Evolutionary conservation across 179 eudicot genomes (phyloP).

Genomic region (Pouteria campechiana): DNA sequence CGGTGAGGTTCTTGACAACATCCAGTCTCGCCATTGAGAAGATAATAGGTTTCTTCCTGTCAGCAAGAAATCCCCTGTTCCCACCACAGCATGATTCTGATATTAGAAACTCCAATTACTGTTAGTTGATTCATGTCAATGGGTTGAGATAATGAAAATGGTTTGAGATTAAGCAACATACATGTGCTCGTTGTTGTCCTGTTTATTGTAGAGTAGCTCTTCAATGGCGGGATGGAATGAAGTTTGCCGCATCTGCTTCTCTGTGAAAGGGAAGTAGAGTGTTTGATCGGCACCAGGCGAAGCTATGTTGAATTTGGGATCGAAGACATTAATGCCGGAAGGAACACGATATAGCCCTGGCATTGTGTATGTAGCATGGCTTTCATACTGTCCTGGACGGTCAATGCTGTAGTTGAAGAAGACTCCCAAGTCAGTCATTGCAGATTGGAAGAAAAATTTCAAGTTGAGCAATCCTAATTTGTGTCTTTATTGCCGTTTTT

Average conservation of each 20-base stretch:
- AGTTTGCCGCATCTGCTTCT: slow-evolving; percentile 44
- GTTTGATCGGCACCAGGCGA: slow-evolving; percentile 85
- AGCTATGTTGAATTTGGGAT: slow-evolving; percentile 85
- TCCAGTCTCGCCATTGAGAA: slow-evolving; percentile 93
- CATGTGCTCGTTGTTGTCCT: slow-evolving; percentile 67
- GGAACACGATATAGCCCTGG: slow-evolving; percentile 75
- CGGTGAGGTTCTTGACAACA: slow-evolving; percentile 67
- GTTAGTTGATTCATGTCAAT: not conserved
- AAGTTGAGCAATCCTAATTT: too few species aligned
- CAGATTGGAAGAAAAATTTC: not conserved
- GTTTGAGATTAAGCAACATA: too few species aligned
- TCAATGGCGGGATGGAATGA: slow-evolving; percentile 63
- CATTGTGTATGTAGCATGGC: slow-evolving; percentile 65
- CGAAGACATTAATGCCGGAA: slow-evolving; percentile 75
- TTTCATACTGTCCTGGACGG: slow-evolving; percentile 75
- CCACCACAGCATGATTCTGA: slow-evolving; percentile 6
- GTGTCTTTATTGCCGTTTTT: not conserved
- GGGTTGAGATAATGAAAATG: too few species aligned
- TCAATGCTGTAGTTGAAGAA: slow-evolving; percentile 42
- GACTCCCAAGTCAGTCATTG: not conserved
- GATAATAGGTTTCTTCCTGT: slow-evolving; percentile 61
- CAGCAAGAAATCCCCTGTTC: slow-evolving; percentile 41
- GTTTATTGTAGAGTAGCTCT: slow-evolving; percentile 49
- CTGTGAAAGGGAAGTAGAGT: slow-evolving; percentile 63
- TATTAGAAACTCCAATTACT: not conserved